Percentiles rank a stretch among this genome's conserved stretches.
These are phyloP conservation scores for Globisporangium recalcitrans DNA, from an alignment of 352 stramenopile species.

Conservation along the genomic window DNA sequence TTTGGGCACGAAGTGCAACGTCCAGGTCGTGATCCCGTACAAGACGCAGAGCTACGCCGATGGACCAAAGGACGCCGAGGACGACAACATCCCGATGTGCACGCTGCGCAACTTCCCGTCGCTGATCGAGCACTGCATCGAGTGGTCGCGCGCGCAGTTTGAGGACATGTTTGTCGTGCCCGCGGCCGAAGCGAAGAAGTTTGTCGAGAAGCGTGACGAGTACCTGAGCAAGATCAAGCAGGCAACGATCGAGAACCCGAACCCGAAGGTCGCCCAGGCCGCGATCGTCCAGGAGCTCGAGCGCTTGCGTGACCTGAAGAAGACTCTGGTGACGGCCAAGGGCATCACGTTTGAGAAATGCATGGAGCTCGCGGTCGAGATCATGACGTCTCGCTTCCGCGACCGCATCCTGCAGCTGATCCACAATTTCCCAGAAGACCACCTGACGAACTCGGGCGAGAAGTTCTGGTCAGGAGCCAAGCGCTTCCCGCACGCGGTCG, in stretches of 20 bases:
- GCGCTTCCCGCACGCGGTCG: slow-evolving; percentile 67
- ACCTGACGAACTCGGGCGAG: slow-evolving; percentile 76
- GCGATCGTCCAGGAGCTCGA: slow-evolving; percentile 74
- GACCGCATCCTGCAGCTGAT: slow-evolving; percentile 88
- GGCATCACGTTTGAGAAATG: slow-evolving; percentile 69
- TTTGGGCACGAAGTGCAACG: slow-evolving; percentile 98
- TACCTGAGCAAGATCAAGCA: slow-evolving; percentile 75
- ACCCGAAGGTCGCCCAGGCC: slow-evolving; percentile 56
- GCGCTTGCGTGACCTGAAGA: slow-evolving; percentile 48
- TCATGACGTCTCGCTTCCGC: slow-evolving; percentile 81
- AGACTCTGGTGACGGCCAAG: slow-evolving; percentile 46
- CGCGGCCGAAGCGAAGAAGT: slow-evolving; percentile 82
- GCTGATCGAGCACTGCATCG: slow-evolving; percentile 96
- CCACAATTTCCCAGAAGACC: slow-evolving; percentile 80
- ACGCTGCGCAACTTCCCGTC: slow-evolving; percentile 99
- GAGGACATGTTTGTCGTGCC: slow-evolving; percentile 82
- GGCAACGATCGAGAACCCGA: slow-evolving; percentile 68
- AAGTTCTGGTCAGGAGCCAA: slow-evolving; percentile 85
- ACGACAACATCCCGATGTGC: slow-evolving; percentile 98
- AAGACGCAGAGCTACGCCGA: slow-evolving; percentile 94
- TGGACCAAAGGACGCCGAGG: slow-evolving; percentile 94
- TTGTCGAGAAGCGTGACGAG: slow-evolving; percentile 57
- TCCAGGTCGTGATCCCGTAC: slow-evolving; percentile 85
- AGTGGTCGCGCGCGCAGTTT: slow-evolving; percentile 94
- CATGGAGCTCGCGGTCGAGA: slow-evolving; percentile 56